Conservation (phyloP, 495 filamentous ascomycete species). For the Choiromyces venosus region DNA sequence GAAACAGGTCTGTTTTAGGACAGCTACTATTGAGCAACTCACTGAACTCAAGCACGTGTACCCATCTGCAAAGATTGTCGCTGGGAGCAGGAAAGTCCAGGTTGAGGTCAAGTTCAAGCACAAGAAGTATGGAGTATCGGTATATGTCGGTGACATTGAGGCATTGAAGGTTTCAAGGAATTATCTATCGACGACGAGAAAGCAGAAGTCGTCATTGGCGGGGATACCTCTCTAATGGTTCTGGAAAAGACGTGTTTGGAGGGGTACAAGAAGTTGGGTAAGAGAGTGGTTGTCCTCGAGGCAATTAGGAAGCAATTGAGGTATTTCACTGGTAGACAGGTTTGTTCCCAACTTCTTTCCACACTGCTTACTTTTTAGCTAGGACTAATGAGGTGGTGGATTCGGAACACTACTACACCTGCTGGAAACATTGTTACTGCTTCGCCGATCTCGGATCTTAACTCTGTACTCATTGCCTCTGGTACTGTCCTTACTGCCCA, state of each 20-base stretch:
- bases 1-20: slow-evolving; percentile 47
- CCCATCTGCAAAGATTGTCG: slow-evolving; percentile 45
- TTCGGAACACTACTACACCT: slow-evolving; percentile 45
- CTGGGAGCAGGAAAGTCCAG: slow-evolving; percentile 45
- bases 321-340: slow-evolving; percentile 46
- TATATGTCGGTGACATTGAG: no score
- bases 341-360: neutral
- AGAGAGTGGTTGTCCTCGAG: no score
- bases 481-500: no score
- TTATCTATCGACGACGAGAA: slow-evolving; percentile 37
- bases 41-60: slow-evolving; percentile 44
- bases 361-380: slow-evolving; percentile 1
- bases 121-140: no score
- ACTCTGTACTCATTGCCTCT: no score
- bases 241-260: no score
- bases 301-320: no score
- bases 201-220: slow-evolving; percentile 40
- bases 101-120: no score
- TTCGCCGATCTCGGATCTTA: no score
- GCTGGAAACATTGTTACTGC: slow-evolving; percentile 46
- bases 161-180: no score
- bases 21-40: slow-evolving; percentile 44
- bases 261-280: no score
- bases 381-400: no score
- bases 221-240: slow-evolving; percentile 42